A percentile compares a stretch with the other conserved stretches of the same genome.
phyloP scores from a whole-genome alignment of 495 filamentous ascomycete species.

The Xylaria telfairii region DNA sequence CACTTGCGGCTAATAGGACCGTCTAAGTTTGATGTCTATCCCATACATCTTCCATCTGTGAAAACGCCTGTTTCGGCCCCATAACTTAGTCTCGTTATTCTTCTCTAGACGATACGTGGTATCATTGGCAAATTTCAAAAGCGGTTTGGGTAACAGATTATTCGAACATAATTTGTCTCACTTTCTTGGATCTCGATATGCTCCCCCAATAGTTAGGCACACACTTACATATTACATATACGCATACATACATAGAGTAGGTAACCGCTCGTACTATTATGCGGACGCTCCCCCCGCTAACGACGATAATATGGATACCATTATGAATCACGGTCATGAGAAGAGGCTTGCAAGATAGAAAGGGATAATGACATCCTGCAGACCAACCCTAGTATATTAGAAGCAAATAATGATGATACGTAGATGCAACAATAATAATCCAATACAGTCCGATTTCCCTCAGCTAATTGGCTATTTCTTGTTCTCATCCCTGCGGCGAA shows the following conservation, averaged over 20 bases:
- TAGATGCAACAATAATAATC: background rate
- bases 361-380: background rate
- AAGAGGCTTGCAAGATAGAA: background rate
- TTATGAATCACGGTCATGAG: background rate
- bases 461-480: no score
- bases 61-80: constrained; percentile 13
- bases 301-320: background rate
- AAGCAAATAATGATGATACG: background rate
- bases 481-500: no score
- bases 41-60: background rate
- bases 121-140: background rate
- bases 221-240: background rate
- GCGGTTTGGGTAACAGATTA: background rate
- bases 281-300: background rate
- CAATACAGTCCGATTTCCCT: background rate
- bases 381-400: background rate
- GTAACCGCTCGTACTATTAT: background rate
- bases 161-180: background rate
- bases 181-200: background rate
- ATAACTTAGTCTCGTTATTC: background rate
- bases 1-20: constrained; percentile 28
- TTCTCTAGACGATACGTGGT: background rate
- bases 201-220: no score
- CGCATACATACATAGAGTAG: background rate
- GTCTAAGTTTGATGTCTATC: constrained; percentile 10